These are phyloP conservation scores for Rhizopus sp. DNA, from an alignment of 371 early-diverging fungal genomes.

Conservation along the genomic window DNA sequence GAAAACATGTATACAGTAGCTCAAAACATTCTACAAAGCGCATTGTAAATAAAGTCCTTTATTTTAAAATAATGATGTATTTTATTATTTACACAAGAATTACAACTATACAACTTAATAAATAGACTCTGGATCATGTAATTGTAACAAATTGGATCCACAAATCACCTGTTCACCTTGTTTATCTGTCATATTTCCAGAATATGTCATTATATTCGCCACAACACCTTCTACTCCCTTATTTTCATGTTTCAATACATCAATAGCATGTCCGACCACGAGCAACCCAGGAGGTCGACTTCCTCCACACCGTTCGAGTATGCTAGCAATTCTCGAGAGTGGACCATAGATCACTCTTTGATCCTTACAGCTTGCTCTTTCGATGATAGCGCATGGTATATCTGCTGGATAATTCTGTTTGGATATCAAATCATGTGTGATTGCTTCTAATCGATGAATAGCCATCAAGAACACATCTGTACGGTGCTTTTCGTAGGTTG, in stretches of 20 bases:
- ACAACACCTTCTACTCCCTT: slow-evolving; percentile 39
- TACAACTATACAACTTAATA: slow-evolving; percentile 23
- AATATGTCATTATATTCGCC: slow-evolving; percentile 21
- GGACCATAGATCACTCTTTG: slow-evolving; percentile 69
- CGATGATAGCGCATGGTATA: slow-evolving; percentile 74
- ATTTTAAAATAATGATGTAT: not conserved
- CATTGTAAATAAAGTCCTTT: not conserved
- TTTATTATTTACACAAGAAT: slow-evolving; percentile 4
- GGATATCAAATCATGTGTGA: slow-evolving; percentile 59
- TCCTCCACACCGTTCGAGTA: slow-evolving; percentile 69
- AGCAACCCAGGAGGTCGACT: slow-evolving; percentile 77
- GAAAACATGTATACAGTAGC: slow-evolving; percentile 4
- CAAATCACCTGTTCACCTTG: not conserved
- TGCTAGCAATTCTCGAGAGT: slow-evolving; percentile 56
- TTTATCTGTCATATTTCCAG: slow-evolving; percentile 14
- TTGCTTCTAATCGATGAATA: slow-evolving; percentile 65
- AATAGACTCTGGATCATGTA: slow-evolving; percentile 51
- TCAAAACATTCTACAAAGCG: slow-evolving; percentile 5
- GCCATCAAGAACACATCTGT: slow-evolving; percentile 92
- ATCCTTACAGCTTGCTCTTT: slow-evolving; percentile 74
- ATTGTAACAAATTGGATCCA: slow-evolving; percentile 25
- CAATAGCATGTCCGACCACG: slow-evolving; percentile 63
- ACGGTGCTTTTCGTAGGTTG: slow-evolving; percentile 63
- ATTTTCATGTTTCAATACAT: slow-evolving; percentile 46
- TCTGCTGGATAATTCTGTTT: slow-evolving; percentile 61